These are phyloP conservation scores for Capronia coronata DNA, from an alignment of 2,329 filamentous ascomycete genomes.

Conservation along the genomic window DNA sequence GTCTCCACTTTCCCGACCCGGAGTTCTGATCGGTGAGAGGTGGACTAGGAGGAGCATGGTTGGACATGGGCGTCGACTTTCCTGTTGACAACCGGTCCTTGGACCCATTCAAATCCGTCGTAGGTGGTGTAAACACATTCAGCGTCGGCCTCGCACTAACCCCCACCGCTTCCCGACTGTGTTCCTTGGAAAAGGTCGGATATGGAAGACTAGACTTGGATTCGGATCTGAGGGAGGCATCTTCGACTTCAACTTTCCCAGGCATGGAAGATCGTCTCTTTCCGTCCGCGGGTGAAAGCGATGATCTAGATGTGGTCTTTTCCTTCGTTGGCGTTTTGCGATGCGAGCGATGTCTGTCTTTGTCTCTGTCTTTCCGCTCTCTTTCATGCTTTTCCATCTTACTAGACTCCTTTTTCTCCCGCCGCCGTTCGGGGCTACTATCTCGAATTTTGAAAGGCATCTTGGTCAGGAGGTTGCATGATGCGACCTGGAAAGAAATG, in stretches of 20 bases:
- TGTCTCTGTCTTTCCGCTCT: constrained; percentile 19
- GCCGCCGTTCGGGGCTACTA: constrained; percentile 24
- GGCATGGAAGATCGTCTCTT: constrained; percentile 31
- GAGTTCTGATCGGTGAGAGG: constrained; percentile 42
- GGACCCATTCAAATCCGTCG: constrained; percentile 59
- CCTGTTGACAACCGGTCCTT: constrained; percentile 35
- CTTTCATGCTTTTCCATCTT: constrained; percentile 24
- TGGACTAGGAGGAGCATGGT: constrained; percentile 42
- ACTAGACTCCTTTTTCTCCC: constrained; percentile 23
- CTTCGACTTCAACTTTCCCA: constrained; percentile 21
- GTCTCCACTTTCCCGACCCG: constrained; percentile 35
- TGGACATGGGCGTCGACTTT: constrained; percentile 19
- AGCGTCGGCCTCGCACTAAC: constrained; percentile 47
- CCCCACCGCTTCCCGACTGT: constrained; percentile 78
- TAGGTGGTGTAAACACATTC: constrained; percentile 59
- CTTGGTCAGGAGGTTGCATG: constrained; percentile 23
- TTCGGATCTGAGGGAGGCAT: constrained; percentile 28
- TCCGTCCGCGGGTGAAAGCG: constrained; percentile 27
- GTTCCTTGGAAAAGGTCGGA: constrained; percentile 78
- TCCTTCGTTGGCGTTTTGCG: constrained; percentile 24
- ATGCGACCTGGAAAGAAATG: constrained; percentile 15
- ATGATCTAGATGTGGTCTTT: constrained; percentile 26
- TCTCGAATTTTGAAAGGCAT: constrained; percentile 29
- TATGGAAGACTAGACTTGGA: constrained; percentile 58
- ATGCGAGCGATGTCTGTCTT: constrained; percentile 20